A percentile compares a stretch with the other conserved stretches of the same genome.
These are phyloP conservation scores for Aegilops speltoides DNA, from an alignment of 176 grass and related monocot genomes.

Conservation along the genomic window DNA sequence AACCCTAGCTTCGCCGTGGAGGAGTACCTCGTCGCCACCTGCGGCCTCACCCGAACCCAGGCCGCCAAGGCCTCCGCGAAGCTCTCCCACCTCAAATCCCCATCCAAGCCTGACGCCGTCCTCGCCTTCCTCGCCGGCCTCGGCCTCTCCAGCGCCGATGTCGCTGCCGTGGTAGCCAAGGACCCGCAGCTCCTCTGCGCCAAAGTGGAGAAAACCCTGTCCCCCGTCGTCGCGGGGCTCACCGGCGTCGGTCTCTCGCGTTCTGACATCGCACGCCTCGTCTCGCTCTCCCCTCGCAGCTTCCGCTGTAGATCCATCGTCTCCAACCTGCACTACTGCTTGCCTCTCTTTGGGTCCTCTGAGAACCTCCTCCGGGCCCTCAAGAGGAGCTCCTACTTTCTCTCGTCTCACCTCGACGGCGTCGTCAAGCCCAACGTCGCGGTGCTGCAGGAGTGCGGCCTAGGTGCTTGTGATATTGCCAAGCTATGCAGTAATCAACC, in stretches of 20 bases:
- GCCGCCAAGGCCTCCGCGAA: neutral
- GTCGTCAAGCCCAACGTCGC: too few species aligned
- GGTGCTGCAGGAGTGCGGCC: too few species aligned
- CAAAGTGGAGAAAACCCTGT: neutral
- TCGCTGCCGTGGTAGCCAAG: neutral
- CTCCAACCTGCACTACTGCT: too few species aligned
- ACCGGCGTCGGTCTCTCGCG: too few species aligned
- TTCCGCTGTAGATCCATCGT: too few species aligned
- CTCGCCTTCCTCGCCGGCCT: neutral
- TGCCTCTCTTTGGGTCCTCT: too few species aligned
- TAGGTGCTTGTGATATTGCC: too few species aligned
- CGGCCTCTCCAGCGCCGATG: neutral
- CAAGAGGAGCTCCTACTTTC: too few species aligned
- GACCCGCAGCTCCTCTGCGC: neutral
- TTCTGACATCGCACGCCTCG: too few species aligned
- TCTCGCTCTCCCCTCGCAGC: rapidly evolving
- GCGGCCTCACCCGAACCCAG: neutral
- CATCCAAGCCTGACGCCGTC: neutral
- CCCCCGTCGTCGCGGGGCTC: neutral
- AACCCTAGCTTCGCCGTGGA: neutral
- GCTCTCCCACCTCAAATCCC: neutral
- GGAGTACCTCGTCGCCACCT: neutral
- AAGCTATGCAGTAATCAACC: rapidly evolving
- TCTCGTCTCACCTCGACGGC: too few species aligned
- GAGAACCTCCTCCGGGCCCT: too few species aligned